Evolutionary conservation across 208 protist species (phyloP).

Genomic region (Borovskyia barvae): DNA sequence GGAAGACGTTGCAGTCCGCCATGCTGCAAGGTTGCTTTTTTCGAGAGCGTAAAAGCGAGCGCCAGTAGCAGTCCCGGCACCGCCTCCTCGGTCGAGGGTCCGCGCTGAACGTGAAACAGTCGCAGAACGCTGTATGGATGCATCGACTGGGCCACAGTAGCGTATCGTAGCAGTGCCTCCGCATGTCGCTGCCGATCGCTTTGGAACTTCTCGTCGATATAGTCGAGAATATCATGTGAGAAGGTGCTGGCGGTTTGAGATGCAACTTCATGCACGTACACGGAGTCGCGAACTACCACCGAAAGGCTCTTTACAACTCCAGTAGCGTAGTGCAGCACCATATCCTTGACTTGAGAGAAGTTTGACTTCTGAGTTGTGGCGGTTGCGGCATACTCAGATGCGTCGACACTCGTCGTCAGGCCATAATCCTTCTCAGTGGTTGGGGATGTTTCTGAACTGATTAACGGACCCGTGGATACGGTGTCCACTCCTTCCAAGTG

Average conservation of each 20-base stretch:
- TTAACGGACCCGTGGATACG: too few species aligned
- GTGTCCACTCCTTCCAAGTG: too few species aligned
- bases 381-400: too few species aligned
- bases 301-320: neutral
- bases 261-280: constrained; percentile 18
- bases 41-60: constrained; percentile 36
- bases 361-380: too few species aligned
- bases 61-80: constrained; percentile 26
- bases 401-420: too few species aligned
- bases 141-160: constrained; percentile 50
- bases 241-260: neutral
- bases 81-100: neutral
- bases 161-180: constrained; percentile 46
- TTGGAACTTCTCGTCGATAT: constrained; percentile 6
- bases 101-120: constrained; percentile 16
- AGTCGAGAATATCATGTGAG: constrained; percentile 13
- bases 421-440: too few species aligned
- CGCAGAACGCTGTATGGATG: constrained; percentile 64
- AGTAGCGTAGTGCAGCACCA: constrained; percentile 12
- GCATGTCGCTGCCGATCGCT: constrained; percentile 10
- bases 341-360: constrained; percentile 4
- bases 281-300: constrained; percentile 21
- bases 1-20: constrained; percentile 42
- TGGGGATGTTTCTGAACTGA: too few species aligned
- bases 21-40: constrained; percentile 37